Conservation (phyloP, 352 stramenopile species). For the Phytophthora parvispora region DNA sequence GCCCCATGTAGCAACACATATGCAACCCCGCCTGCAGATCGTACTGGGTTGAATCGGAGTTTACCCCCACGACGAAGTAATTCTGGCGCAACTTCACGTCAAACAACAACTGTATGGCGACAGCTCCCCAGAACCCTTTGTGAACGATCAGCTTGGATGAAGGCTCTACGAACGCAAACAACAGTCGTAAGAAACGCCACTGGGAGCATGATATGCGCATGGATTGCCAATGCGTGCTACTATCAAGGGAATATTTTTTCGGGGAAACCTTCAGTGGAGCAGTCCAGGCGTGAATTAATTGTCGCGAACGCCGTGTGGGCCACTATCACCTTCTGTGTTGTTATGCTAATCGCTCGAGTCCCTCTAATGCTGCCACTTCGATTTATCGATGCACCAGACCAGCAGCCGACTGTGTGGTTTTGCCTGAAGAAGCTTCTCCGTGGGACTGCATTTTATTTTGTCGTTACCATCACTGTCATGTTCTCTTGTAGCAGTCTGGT, state of each 20-base stretch:
- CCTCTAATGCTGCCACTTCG: conserved; percentile 8
- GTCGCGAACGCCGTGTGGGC: conserved; percentile 14
- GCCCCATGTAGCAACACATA: neutral
- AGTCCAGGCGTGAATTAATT: conserved; percentile 7
- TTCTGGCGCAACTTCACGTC: neutral
- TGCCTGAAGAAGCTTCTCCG: conserved; percentile 15
- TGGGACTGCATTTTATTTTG: neutral
- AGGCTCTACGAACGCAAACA: neutral
- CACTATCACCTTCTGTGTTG: conserved; percentile 8
- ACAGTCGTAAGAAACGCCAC: conserved; percentile 2
- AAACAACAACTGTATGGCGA: neutral
- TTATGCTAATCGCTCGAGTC: neutral
- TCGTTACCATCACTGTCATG: neutral
- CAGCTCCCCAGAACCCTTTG: neutral
- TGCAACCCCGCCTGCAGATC: neutral
- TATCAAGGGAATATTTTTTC: conserved; percentile 8
- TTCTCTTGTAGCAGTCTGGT: neutral
- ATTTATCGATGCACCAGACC: conserved; percentile 9
- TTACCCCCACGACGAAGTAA: neutral
- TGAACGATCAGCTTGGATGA: neutral
- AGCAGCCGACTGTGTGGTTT: conserved; percentile 10
- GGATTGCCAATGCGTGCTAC: conserved; percentile 15
- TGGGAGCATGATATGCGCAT: conserved; percentile 15
- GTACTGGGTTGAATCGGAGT: neutral
- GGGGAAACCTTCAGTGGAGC: conserved; percentile 9